These are phyloP conservation scores for Penicillium pancosmium DNA, from an alignment of 495 filamentous ascomycete genomes.

Conservation along the genomic window DNA sequence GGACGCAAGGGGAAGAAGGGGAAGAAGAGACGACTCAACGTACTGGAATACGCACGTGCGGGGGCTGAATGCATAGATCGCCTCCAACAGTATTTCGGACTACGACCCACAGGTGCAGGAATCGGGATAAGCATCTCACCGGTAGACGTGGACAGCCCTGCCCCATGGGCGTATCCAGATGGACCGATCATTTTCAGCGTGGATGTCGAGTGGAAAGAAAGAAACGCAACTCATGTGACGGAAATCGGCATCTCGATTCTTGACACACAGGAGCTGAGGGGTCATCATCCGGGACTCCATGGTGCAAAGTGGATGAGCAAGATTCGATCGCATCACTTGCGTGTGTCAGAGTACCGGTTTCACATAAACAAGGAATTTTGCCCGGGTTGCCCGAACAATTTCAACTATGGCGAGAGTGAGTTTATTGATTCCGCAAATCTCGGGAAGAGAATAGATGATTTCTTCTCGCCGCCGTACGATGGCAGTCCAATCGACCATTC, in stretches of 20 bases:
- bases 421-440: slow-evolving; percentile 45
- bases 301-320: slow-evolving; percentile 64
- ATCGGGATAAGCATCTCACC: slow-evolving; percentile 36
- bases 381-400: slow-evolving; percentile 68
- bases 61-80: slow-evolving; percentile 6
- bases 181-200: slow-evolving; percentile 74
- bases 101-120: slow-evolving; percentile 9
- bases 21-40: neutral
- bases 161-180: slow-evolving; percentile 50
- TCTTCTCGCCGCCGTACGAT: slow-evolving; percentile 52
- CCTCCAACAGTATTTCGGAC: slow-evolving; percentile 11
- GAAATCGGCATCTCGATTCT: slow-evolving; percentile 86
- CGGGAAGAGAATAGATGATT: slow-evolving; percentile 41
- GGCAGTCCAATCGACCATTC: neutral
- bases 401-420: slow-evolving; percentile 71
- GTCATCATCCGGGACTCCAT: slow-evolving; percentile 57
- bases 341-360: slow-evolving; percentile 67
- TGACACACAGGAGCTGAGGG: slow-evolving; percentile 63
- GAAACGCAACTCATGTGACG: slow-evolving; percentile 62
- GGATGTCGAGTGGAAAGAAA: slow-evolving; percentile 83
- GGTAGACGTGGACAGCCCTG: slow-evolving; percentile 19
- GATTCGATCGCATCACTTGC: slow-evolving; percentile 74
- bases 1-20: neutral
- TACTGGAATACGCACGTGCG: neutral
- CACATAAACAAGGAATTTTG: slow-evolving; percentile 67